A percentile compares a stretch with the other conserved stretches of the same genome.
Evolutionary conservation across 306 rosid species (phyloP).

Genomic region (Cercis canadensis): DNA sequence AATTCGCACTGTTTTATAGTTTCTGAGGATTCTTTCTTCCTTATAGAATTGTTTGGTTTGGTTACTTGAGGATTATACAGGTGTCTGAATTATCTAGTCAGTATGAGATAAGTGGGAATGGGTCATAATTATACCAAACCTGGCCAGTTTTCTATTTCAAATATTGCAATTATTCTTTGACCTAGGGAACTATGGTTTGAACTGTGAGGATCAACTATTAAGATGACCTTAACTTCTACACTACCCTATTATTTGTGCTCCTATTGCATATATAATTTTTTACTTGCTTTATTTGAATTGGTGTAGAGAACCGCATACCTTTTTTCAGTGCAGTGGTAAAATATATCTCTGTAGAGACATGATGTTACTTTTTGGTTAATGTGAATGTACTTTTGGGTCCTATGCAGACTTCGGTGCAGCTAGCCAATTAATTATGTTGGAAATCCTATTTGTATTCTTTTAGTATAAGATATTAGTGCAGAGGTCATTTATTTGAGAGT

Average conservation of each 20-base stretch:
- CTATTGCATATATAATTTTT: not conserved
- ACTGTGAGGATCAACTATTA: not conserved
- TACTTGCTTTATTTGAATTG: too few relatives aligned
- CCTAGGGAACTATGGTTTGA: slow-evolving; percentile 8
- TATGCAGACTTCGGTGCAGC: too few relatives aligned
- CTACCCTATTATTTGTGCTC: not conserved
- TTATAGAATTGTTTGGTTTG: not conserved
- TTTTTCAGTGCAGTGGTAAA: not conserved
- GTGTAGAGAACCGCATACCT: too few relatives aligned
- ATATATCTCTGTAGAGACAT: not conserved
- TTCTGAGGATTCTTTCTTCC: too few relatives aligned
- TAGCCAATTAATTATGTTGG: too few relatives aligned
- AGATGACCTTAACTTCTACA: slow-evolving; percentile 6
- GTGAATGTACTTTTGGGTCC: too few relatives aligned
- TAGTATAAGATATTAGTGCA: too few relatives aligned
- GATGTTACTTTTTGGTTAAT: not conserved
- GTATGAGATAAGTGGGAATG: not conserved
- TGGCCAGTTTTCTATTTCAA: not conserved
- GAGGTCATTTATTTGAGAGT: too few relatives aligned
- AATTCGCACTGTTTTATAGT: not conserved
- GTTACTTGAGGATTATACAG: not conserved
- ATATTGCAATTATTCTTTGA: not conserved
- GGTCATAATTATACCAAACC: not conserved
- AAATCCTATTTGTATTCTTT: too few relatives aligned
- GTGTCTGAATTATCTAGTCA: not conserved